A percentile compares a stretch with the other conserved stretches of the same genome.
Conservation (phyloP, 2,329 filamentous ascomycete species). For the Elsinoe batatas region DNA sequence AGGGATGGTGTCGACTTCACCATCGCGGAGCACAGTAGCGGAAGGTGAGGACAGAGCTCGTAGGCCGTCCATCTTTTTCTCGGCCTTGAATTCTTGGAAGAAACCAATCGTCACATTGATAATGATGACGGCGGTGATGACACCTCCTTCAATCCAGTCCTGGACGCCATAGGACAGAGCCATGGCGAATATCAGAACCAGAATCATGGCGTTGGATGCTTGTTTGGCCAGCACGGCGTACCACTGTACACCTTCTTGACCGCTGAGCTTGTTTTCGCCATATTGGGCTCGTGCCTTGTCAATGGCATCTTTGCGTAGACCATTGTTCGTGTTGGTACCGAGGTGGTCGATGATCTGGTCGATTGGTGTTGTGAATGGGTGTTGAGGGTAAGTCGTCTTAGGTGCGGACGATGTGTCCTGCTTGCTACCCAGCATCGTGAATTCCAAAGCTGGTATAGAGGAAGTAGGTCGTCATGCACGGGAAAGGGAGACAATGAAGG, state of each 20-base stretch:
- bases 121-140: slow-evolving; percentile 47
- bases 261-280: slow-evolving; percentile 24
- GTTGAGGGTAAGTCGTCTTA: not conserved
- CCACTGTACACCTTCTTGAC: slow-evolving; percentile 22
- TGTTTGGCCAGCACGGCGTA: slow-evolving; percentile 28
- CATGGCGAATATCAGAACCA: slow-evolving; percentile 47
- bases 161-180: slow-evolving; percentile 47
- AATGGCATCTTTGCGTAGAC: not conserved
- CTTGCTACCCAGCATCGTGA: slow-evolving; percentile 11
- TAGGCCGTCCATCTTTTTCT: slow-evolving; percentile 50
- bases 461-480: slow-evolving; percentile 1
- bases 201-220: slow-evolving; percentile 30
- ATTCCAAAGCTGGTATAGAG: not conserved
- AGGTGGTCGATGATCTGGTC: slow-evolving; percentile 5
- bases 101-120: slow-evolving; percentile 53
- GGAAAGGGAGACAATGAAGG: not conserved
- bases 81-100: slow-evolving; percentile 50
- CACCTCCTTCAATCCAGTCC: slow-evolving; percentile 52
- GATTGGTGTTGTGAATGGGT: not conserved
- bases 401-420: not conserved
- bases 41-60: slow-evolving; percentile 47
- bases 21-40: slow-evolving; percentile 47
- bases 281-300: slow-evolving; percentile 15
- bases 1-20: slow-evolving; percentile 42
- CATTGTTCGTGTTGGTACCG: slow-evolving; percentile 1